Evolutionary conservation across 2,329 filamentous ascomycete genomes (phyloP), one percentile per base, ranked within the genome.

Genomic region (Teratosphaeria zuluensis): DNA sequence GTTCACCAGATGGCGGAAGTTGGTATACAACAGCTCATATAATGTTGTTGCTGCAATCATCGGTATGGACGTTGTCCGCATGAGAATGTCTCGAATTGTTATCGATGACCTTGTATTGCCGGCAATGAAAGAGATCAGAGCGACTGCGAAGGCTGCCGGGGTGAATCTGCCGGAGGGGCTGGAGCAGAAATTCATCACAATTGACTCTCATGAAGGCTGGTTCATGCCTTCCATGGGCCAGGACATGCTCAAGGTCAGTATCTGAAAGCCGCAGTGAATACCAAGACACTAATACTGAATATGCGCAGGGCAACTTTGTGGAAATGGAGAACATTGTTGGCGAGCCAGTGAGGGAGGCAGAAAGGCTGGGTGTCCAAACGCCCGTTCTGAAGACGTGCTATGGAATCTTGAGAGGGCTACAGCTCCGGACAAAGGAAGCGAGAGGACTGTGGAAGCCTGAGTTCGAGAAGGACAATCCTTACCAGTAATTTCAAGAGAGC

Each of bases 251-350:
- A 82, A 83, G 73, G 52, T 53, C 28, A 21, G 52, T 31, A n/a
- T 54, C 31, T 28, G n/a, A 33, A 28, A 14, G 33, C 9, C 16
- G 9, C 24, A 30, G 12, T 16, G 9, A 24, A 6, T 28, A 54
- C 68, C 54, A 57, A 48, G 21, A n/a, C 33, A 35, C 21, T 24
- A 77, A 48, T 24, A 7, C 19, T 21, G n/a, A 19, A 5, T 12
- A 42, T 48, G 4, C n/a, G 28, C 32, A 53, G 52, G 77, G 80
- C 16, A 83, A 82, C 64, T 80, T 76, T 56, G 79, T 81, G 59
- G 82, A 85, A 67, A 76, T 78, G 54, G 81, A 84, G 66, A 81
- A 78, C 61, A 75, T 84, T 38, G 68, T 84, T 3, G 81, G 81
- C 1, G 81, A 84, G 70, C 80, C 81, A n/a, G 60, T 84, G 53